Evolutionary conservation across 805 yeast species (phyloP).

Genomic region (Limtongozyma cylindracea): DNA sequence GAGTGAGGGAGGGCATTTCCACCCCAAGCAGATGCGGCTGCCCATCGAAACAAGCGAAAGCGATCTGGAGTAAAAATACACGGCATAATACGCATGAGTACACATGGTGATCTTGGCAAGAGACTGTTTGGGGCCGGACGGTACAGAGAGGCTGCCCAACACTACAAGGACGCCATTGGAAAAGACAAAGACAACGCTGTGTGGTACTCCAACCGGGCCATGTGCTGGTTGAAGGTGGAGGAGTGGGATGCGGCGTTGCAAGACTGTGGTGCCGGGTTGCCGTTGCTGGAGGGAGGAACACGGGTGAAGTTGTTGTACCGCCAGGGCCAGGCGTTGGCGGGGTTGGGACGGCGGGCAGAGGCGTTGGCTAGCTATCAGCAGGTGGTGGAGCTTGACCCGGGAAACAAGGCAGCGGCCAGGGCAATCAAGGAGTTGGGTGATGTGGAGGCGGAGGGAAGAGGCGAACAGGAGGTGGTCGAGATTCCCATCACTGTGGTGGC

Average conservation of each 20-base stretch:
- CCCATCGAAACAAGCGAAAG: too few relatives aligned
- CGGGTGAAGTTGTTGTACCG: slow-evolving; percentile 25
- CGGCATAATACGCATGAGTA: too few relatives aligned
- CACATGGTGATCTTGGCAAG: too few relatives aligned
- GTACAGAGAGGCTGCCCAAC: slow-evolving; percentile 21
- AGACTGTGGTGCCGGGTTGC: slow-evolving; percentile 24
- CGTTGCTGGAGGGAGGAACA: slow-evolving; percentile 7
- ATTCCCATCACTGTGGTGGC: too few relatives aligned
- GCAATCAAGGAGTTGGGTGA: slow-evolving; percentile 5
- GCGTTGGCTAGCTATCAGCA: slow-evolving; percentile 8
- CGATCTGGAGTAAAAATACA: too few relatives aligned
- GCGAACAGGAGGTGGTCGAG: slow-evolving; percentile 11
- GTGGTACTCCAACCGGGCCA: slow-evolving; percentile 42
- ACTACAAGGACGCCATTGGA: slow-evolving; percentile 29
- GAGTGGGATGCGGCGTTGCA: slow-evolving; percentile 21
- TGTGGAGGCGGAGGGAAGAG: slow-evolving; percentile 5
- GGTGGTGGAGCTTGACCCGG: slow-evolving; percentile 12
- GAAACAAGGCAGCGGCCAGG: too few relatives aligned
- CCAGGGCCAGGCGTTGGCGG: slow-evolving; percentile 14
- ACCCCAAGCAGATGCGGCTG: too few relatives aligned
- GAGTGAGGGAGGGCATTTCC: background rate
- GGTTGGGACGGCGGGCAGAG: slow-evolving; percentile 4
- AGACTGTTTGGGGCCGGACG: slow-evolving; percentile 17
- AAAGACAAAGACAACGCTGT: slow-evolving; percentile 23
- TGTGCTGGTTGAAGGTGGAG: slow-evolving; percentile 26